phyloP scores from a whole-genome alignment of 495 filamentous ascomycete species.

The Trichocladium uniseriatum region DNA sequence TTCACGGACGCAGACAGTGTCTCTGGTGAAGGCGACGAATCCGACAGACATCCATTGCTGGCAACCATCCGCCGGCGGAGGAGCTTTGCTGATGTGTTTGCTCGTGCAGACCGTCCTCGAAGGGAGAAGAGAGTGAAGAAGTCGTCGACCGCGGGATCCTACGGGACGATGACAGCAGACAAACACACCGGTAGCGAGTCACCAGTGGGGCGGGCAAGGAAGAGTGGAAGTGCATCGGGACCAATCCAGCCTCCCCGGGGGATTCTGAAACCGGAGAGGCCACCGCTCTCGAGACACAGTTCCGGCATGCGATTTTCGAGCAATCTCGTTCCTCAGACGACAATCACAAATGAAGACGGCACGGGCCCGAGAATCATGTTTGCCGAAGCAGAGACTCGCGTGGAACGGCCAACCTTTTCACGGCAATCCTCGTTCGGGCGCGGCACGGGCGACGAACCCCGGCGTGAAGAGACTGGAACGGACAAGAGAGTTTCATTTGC shows the following conservation, averaged over 20 bases:
- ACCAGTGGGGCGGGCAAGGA: background rate
- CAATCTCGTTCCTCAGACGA: constrained; percentile 63
- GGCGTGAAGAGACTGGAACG: constrained; percentile 38
- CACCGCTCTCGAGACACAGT: constrained; percentile 43
- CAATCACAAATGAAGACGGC: constrained; percentile 53
- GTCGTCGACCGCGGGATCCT: constrained; percentile 8
- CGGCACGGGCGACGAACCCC: constrained; percentile 50
- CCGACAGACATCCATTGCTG: constrained; percentile 19
- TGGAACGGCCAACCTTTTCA: constrained; percentile 36
- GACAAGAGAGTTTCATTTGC: constrained; percentile 65
- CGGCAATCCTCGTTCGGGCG: constrained; percentile 41
- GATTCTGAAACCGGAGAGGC: constrained; percentile 27
- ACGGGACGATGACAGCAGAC: constrained; percentile 13
- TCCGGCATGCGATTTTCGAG: constrained; percentile 56
- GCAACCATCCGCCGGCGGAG: constrained; percentile 21
- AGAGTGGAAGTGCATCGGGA: background rate
- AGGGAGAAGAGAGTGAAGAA: constrained; percentile 13
- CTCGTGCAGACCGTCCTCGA: constrained; percentile 7
- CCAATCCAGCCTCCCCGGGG: constrained; percentile 7
- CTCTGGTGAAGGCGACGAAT: constrained; percentile 19
- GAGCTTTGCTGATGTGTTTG: constrained; percentile 29
- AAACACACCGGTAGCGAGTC: background rate
- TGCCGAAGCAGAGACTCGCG: constrained; percentile 35
- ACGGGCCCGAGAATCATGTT: constrained; percentile 74
- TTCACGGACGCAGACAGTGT: constrained; percentile 24